Evolutionary conservation across 1,284 basidiomycete species (phyloP), one percentile per base, ranked within the genome.

Genomic region (Coniferiporia weirii): DNA sequence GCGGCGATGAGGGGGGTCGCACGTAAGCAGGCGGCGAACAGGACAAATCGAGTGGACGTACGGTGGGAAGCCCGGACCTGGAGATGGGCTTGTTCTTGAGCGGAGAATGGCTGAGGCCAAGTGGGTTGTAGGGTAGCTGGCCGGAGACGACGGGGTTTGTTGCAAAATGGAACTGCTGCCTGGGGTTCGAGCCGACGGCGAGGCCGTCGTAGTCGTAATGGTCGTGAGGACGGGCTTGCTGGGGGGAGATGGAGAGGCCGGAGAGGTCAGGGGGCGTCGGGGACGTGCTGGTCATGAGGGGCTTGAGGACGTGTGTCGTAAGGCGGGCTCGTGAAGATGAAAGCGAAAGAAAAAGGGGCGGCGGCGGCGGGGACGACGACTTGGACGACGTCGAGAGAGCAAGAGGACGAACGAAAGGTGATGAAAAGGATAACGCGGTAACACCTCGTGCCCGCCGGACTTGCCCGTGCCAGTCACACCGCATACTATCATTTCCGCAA

Each of bases 181-280:
- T 82, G 70, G 70, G 74, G 61, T 75, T 77, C 65, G 44, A 48
- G 60, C 71, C 71, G 67, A 73, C 69, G 68, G 65, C 71, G 70
- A 76, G 76, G 73, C 76, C 79, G 71, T 89, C 87, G 74, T 85
- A 89, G 78, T 91, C 89, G 75, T 90, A 90, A 87, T 77, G 74
- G 73, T 91, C 88, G 77, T 91, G 83, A 79, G 87, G 81, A 80
- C 86, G 87, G 83, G 82, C 84, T 83, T 63, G 71, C 69, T 76
- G 74, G 56, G 82, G 78, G 73, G 79, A 79, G 73, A 91, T 81
- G 69, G 87, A 84, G 68, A 91, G 75, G 66, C 84, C 76, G 57
- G 86, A 83, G 66, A 91, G 81, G 76, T 91, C 87, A 64, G 89
- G 87, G 47, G 80, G 76, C 47, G 75, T 72, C 57, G 88, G 83